phyloP scores from a whole-genome alignment of 179 eudicot genomes.

The Camellia oleifera region DNA sequence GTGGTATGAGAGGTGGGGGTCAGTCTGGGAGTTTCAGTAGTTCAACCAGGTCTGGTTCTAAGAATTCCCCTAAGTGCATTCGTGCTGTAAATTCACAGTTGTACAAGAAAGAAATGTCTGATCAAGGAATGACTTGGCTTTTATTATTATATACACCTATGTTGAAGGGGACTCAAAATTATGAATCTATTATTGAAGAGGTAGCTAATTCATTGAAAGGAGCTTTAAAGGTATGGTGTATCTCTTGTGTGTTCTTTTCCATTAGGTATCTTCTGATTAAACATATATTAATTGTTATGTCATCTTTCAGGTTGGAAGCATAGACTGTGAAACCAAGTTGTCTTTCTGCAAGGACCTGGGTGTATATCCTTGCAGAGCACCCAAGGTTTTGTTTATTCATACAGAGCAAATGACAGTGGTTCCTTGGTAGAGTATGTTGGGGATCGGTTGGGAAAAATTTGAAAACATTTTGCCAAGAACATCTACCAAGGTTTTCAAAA shows the following conservation, averaged over 20 bases:
- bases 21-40: slow-evolving; percentile 54
- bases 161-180: slow-evolving; percentile 33
- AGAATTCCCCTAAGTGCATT: slow-evolving; percentile 40
- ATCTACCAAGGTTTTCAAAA: slow-evolving; percentile 75
- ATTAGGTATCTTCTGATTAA: not conserved
- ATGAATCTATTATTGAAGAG: slow-evolving; percentile 62
- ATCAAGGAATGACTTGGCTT: slow-evolving; percentile 79
- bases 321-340: slow-evolving; percentile 65
- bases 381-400: slow-evolving; percentile 71
- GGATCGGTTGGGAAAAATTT: slow-evolving; percentile 52
- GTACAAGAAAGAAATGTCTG: slow-evolving; percentile 68
- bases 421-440: slow-evolving; percentile 77
- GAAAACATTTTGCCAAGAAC: slow-evolving; percentile 76
- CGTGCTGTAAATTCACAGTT: slow-evolving; percentile 46
- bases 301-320: slow-evolving; percentile 66
- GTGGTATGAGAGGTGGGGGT: slow-evolving; percentile 57
- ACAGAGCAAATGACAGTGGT: slow-evolving; percentile 50
- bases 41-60: slow-evolving; percentile 48
- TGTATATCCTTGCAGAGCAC: slow-evolving; percentile 49
- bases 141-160: slow-evolving; percentile 55
- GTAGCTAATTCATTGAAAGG: slow-evolving; percentile 60
- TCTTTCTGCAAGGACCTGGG: slow-evolving; percentile 70
- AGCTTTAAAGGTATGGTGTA: slow-evolving; percentile 57
- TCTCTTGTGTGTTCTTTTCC: not conserved
- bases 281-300: not conserved